A percentile compares a stretch with the other conserved stretches of the same genome.
phyloP scores from a whole-genome alignment of 2,329 filamentous ascomycete genomes.

The Arthrobotrys sphaeroides region DNA sequence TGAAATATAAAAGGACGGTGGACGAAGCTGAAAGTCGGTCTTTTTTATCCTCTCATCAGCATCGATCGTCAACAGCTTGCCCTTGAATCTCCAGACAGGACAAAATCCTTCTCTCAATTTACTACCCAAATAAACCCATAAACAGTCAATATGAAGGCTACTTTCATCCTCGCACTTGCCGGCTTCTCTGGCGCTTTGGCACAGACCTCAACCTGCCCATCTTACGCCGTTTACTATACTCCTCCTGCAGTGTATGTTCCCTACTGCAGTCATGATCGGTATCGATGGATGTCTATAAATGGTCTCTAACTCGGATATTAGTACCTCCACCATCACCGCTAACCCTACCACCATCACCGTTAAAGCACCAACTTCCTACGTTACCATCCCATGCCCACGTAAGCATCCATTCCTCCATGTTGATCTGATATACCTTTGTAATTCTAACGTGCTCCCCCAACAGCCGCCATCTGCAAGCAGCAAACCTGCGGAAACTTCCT shows the following conservation, averaged over 20 bases:
- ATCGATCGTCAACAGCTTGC: conserved; percentile 4
- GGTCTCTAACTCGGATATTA: neutral
- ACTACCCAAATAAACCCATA: neutral
- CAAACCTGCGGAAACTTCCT: conserved; percentile 49
- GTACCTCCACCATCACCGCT: conserved; percentile 40
- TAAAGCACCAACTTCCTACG: conserved; percentile 32
- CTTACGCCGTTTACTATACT: conserved; percentile 46
- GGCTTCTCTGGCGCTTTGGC: conserved; percentile 32
- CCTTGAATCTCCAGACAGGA: neutral
- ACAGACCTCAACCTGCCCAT: conserved; percentile 49
- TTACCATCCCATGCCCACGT: conserved; percentile 51
- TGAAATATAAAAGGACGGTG: conserved; percentile 16
- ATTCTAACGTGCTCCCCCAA: neutral
- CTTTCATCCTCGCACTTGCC: conserved; percentile 28
- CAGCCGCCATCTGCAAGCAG: conserved; percentile 45
- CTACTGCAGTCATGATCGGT: no score
- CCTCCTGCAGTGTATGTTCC: conserved; percentile 40
- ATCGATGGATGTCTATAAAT: neutral
- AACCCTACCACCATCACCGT: conserved; percentile 46
- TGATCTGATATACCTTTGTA: neutral
- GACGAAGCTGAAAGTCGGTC: neutral
- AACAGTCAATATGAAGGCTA: conserved; percentile 41
- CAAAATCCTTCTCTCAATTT: neutral
- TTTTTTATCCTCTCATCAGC: neutral
- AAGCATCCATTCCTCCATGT: neutral